Conservation (phyloP, 495 filamentous ascomycete species). For the Talaromyces trachyspermus region DNA sequence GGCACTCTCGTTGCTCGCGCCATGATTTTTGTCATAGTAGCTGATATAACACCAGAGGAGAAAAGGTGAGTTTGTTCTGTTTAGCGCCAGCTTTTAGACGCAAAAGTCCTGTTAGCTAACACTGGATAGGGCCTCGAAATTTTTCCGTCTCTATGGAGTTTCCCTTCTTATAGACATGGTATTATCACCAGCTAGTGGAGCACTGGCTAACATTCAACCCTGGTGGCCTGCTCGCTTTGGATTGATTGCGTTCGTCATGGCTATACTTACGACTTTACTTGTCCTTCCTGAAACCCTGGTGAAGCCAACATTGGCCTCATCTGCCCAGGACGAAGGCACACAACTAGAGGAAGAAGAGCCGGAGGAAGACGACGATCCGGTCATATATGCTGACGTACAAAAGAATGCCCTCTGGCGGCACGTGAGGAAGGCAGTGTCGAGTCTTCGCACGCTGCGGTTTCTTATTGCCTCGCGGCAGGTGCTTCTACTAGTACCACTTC, state of each 20-base stretch:
- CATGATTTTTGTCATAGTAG: conserved; percentile 22
- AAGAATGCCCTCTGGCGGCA: neutral
- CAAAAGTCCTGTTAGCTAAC: too few species aligned
- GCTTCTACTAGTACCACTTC: conserved; percentile 1
- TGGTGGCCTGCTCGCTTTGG: conserved; percentile 9
- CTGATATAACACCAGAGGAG: conserved; percentile 26
- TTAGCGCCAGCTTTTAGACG: too few species aligned
- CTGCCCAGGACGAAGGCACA: neutral
- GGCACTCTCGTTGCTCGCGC: conserved; percentile 19
- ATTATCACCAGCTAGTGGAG: conserved; percentile 4
- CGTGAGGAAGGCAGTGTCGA: neutral
- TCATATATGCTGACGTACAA: neutral
- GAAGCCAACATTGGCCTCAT: neutral
- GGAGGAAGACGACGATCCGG: conserved; percentile 4
- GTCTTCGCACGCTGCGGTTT: neutral
- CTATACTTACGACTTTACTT: conserved; percentile 1
- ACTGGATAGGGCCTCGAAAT: conserved; percentile 6
- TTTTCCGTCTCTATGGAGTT: conserved; percentile 9
- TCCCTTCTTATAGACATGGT: conserved; percentile 5
- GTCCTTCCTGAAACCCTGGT: conserved; percentile 5
- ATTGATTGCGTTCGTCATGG: conserved; percentile 7
- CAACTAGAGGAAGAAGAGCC: conserved; percentile 1
- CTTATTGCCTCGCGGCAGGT: conserved; percentile 5
- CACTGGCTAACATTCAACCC: conserved; percentile 3
- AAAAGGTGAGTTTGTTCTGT: conserved; percentile 21